phyloP scores from a whole-genome alignment of 2,329 filamentous ascomycete genomes.

The Cladophialophora carrionii region DNA sequence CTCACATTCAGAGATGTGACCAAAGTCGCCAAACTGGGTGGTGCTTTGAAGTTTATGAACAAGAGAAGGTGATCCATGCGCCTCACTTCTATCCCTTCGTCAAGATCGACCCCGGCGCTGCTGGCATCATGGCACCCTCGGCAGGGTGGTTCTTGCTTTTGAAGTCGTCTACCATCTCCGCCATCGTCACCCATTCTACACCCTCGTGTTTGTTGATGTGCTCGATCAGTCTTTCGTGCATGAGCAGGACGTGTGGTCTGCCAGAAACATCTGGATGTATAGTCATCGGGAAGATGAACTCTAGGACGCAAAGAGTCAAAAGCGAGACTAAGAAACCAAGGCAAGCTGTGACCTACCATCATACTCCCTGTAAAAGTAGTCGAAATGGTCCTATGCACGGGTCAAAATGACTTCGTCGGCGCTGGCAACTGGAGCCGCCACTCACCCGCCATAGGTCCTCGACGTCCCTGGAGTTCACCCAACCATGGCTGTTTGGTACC shows the following conservation, averaged over 20 bases:
- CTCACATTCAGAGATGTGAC: constrained; percentile 80
- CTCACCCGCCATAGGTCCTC: constrained; percentile 55
- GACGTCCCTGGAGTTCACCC: constrained; percentile 60
- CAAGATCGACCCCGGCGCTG: constrained; percentile 38
- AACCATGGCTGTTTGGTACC: constrained; percentile 58
- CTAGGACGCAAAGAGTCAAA: neutral
- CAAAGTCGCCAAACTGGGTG: constrained; percentile 74
- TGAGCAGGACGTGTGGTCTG: constrained; percentile 70
- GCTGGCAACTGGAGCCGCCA: neutral
- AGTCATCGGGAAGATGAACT: constrained; percentile 76
- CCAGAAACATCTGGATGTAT: constrained; percentile 75
- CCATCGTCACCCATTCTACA: constrained; percentile 58
- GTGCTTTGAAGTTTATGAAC: constrained; percentile 40
- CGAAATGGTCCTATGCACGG: constrained; percentile 54
- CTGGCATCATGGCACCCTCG: constrained; percentile 64
- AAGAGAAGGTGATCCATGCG: constrained; percentile 19
- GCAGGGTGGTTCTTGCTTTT: constrained; percentile 65
- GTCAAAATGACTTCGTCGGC: neutral
- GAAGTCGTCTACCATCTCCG: constrained; percentile 72
- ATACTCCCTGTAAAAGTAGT: constrained; percentile 74
- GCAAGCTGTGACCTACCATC: constrained; percentile 50
- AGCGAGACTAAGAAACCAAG: neutral
- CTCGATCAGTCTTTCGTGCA: constrained; percentile 74
- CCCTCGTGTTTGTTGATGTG: constrained; percentile 66
- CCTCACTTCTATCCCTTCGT: constrained; percentile 12